These are phyloP conservation scores for Musa beccarii DNA, from an alignment of 176 grass and related monocot species.

Conservation along the genomic window DNA sequence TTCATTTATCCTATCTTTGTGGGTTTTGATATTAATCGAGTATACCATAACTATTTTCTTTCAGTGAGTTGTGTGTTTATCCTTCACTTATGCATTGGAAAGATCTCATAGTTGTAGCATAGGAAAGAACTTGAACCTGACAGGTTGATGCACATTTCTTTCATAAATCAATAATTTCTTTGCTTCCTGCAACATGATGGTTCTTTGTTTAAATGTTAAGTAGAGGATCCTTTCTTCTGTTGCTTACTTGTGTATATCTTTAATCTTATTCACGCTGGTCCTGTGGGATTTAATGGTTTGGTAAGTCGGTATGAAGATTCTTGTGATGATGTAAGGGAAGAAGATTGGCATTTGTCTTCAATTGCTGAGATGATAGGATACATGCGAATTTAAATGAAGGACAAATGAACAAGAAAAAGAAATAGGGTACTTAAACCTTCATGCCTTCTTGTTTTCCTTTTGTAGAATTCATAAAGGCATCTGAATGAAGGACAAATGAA, in stretches of 20 bases:
- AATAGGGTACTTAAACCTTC: no score
- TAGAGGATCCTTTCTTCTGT: background rate
- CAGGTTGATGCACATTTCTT: background rate
- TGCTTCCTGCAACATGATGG: background rate
- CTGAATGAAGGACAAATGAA: no score
- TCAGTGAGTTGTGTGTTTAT: background rate
- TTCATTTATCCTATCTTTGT: background rate
- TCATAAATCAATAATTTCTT: no score
- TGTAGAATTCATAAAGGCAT: no score
- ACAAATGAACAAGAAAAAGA: no score
- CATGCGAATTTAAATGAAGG: no score
- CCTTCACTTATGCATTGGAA: background rate
- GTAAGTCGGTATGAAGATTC: background rate
- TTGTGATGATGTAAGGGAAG: background rate
- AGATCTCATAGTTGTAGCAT: background rate
- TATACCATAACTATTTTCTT: background rate
- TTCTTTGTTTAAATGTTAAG: background rate
- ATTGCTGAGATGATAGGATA: background rate
- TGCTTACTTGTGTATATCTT: background rate
- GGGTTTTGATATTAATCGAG: background rate
- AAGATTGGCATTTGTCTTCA: background rate
- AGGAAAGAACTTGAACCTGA: background rate
- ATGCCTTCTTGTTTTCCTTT: no score
- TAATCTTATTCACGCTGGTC: background rate
- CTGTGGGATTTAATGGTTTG: background rate